phyloP scores from a whole-genome alignment of 805 yeast species.

The Alloascoidea hylecoeti region DNA sequence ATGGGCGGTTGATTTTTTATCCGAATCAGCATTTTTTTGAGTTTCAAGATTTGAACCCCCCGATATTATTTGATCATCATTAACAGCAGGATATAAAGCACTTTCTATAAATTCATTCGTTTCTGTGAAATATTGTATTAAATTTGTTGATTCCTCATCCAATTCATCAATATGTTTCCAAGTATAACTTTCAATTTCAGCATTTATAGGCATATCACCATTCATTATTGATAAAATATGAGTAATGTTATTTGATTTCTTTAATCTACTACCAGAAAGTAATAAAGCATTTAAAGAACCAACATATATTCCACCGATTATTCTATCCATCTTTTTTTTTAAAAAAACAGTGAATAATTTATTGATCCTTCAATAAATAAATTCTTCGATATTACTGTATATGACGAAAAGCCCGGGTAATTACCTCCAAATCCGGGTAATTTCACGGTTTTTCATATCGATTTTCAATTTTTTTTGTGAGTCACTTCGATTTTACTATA shows the following conservation, averaged over 20 bases:
- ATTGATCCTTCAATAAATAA: too few relatives aligned
- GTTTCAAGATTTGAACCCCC: slow-evolving; percentile 16
- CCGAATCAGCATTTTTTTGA: slow-evolving; percentile 5
- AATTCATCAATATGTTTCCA: slow-evolving; percentile 30
- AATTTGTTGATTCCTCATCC: slow-evolving; percentile 56
- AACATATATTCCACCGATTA: neutral
- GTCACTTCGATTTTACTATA: too few relatives aligned
- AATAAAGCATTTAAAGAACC: neutral
- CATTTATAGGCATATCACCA: slow-evolving; percentile 31
- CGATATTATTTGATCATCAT: too few relatives aligned
- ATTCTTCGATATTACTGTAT: too few relatives aligned
- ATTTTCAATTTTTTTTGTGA: too few relatives aligned
- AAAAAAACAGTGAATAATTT: too few relatives aligned
- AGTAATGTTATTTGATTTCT: slow-evolving; percentile 37
- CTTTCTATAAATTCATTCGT: slow-evolving; percentile 53
- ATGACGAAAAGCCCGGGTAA: too few relatives aligned
- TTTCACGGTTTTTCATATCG: too few relatives aligned
- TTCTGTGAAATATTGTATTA: slow-evolving; percentile 46
- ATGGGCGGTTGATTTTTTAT: slow-evolving; percentile 19
- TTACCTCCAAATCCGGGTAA: too few relatives aligned
- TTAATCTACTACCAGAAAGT: neutral
- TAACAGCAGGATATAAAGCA: slow-evolving; percentile 22
- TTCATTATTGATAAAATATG: slow-evolving; percentile 61
- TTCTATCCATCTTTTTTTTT: neutral
- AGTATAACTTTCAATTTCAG: slow-evolving; percentile 19